These are phyloP conservation scores for Wallacemonas sp. DNA, from an alignment of 208 protist genomes.

Conservation along the genomic window DNA sequence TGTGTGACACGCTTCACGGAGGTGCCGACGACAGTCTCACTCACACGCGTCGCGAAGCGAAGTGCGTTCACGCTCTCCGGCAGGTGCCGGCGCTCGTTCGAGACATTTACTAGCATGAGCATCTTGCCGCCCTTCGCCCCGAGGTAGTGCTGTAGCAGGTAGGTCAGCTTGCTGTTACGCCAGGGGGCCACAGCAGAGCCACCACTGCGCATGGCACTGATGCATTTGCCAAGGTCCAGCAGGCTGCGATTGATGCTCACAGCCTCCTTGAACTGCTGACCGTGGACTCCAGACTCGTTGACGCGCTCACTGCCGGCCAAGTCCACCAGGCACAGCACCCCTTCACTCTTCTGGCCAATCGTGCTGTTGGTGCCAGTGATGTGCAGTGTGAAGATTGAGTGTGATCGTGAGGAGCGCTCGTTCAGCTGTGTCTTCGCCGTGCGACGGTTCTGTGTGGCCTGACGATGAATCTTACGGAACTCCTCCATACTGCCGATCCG, in stretches of 20 bases:
- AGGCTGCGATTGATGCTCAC: conserved; percentile 93
- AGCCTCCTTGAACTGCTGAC: conserved; percentile 88
- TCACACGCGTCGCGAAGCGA: conserved; percentile 92
- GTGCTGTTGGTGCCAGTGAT: conserved; percentile 65
- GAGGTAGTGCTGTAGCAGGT: conserved; percentile 89
- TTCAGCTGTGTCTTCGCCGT: conserved; percentile 86
- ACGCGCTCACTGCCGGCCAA: conserved; percentile 94
- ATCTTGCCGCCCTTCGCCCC: conserved; percentile 88
- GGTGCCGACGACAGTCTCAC: conserved; percentile 79
- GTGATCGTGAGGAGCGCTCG: conserved; percentile 89
- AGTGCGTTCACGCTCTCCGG: conserved; percentile 89
- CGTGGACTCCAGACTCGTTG: conserved; percentile 86
- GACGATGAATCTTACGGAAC: conserved; percentile 62
- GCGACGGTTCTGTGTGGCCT: conserved; percentile 66
- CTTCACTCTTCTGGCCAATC: conserved; percentile 73
- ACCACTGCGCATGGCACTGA: conserved; percentile 70
- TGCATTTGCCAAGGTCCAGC: conserved; percentile 92
- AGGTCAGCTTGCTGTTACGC: conserved; percentile 92
- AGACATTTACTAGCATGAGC: conserved; percentile 94
- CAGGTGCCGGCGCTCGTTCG: conserved; percentile 53
- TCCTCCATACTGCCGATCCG: conserved; percentile 45
- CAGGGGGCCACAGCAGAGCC: conserved; percentile 73
- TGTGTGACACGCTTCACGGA: conserved; percentile 76
- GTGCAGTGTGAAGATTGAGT: conserved; percentile 84
- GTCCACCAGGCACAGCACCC: conserved; percentile 90